Base-by-base conservation (phyloP, 345 rosid genomes). In the Gossypium rotundifolium region DNA sequence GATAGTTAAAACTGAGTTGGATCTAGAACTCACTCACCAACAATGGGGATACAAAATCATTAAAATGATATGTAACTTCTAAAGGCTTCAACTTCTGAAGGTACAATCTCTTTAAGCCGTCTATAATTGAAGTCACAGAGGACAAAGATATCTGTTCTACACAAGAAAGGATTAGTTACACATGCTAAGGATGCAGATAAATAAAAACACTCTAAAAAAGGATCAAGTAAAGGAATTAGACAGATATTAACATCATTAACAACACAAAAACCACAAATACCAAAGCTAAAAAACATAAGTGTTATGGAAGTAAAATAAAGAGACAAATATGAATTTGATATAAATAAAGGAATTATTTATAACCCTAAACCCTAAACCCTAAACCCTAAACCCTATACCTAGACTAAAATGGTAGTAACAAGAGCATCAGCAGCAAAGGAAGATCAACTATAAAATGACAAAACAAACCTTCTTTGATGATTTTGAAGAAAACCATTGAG, bases 1-100 rank as follows among this genome's bases (percentile, higher is more conserved):
- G 64, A 54, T 25, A 23, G 68, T 3, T 27, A 52, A 14, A 82
- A 74, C 71, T 67, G 45, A 69, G 38, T 27, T n/a, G 12, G 12
- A 51, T 23, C 61, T 55, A 76, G 78, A 44, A 20, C 58, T 73
- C 72, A 77, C 97, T 85, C 74, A 94, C 97, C 94, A 90, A 76
- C 62, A 85, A 74, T 7, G 97, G 97, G 68, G 97, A 95, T 72
- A 90, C 99, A 84, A 93, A 93, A 85, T 95, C 99, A 62, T 93
- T 91, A 82, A 93, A 95, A 65, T 62, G 93, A 77, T 95, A 93
- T 33, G 97, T 73, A 73, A 83, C 91, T 90, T 95, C 98, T 57
- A 93, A 83, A 57, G 99, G 99, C 81, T 91, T 93, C 82, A 93
- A 83, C 85, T 91, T 95, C 79, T 95, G 92, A 74, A 93, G 81